These are phyloP conservation scores for Hypoxylon sp. DNA, from an alignment of 2,329 filamentous ascomycete species.

Conservation along the genomic window DNA sequence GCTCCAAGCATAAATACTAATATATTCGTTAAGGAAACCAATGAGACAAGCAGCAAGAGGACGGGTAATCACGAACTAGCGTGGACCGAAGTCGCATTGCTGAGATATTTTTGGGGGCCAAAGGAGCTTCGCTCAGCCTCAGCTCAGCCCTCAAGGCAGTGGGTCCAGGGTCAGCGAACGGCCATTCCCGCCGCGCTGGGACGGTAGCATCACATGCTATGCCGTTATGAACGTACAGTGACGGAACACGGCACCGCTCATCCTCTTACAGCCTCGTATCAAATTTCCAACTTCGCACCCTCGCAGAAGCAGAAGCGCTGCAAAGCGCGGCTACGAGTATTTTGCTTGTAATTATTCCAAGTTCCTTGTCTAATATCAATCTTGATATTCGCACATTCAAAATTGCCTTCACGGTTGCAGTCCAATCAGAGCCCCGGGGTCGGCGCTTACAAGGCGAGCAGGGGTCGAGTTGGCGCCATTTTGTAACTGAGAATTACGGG, in stretches of 20 bases:
- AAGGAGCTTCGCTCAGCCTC: slow-evolving; percentile 41
- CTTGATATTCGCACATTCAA: slow-evolving; percentile 10
- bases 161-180: slow-evolving; percentile 5
- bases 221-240: background rate
- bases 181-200: slow-evolving; percentile 32
- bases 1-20: slow-evolving; percentile 5
- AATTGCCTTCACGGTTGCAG: slow-evolving; percentile 13
- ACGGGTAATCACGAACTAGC: background rate
- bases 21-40: slow-evolving; percentile 19
- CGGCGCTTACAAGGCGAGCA: slow-evolving; percentile 33
- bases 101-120: slow-evolving; percentile 38
- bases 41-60: slow-evolving; percentile 8
- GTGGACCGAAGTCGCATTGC: slow-evolving; percentile 11
- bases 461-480: slow-evolving; percentile 22
- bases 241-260: background rate
- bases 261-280: background rate
- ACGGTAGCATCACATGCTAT: slow-evolving; percentile 4
- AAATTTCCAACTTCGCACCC: background rate
- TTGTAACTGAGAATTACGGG: slow-evolving; percentile 41
- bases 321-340: slow-evolving; percentile 5
- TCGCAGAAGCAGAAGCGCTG: background rate
- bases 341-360: background rate
- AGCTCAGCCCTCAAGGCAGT: slow-evolving; percentile 43
- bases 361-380: slow-evolving; percentile 2
- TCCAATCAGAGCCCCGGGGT: slow-evolving; percentile 30